Conservation (phyloP, 768 basidiomycete species). For the Russula emetica region DNA sequence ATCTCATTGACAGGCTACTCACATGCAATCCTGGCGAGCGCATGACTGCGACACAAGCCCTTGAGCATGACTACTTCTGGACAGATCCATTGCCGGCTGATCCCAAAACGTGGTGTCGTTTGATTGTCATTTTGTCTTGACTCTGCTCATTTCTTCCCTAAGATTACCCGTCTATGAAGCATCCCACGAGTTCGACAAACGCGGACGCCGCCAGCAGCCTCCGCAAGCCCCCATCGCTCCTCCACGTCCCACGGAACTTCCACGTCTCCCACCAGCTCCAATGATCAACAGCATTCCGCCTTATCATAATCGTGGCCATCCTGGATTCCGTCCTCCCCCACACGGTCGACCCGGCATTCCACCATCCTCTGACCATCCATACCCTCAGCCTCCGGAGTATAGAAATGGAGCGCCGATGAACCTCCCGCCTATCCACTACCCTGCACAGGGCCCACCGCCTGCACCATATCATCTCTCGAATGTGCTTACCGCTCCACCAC, state of each 20-base stretch:
- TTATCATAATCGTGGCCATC: slow-evolving; percentile 16
- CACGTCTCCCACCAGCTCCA: slow-evolving; percentile 31
- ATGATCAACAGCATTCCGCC: slow-evolving; percentile 20
- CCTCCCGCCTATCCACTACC: slow-evolving; percentile 26
- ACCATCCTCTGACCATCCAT: slow-evolving; percentile 32
- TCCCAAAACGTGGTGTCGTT: slow-evolving; percentile 60
- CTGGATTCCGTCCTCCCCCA: slow-evolving; percentile 28
- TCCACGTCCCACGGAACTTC: slow-evolving; percentile 25
- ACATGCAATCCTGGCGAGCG: slow-evolving; percentile 79
- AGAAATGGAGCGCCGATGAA: slow-evolving; percentile 15
- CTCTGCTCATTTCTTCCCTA: slow-evolving; percentile 9
- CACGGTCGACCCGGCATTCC: slow-evolving; percentile 26
- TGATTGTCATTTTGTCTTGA: not conserved
- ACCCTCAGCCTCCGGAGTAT: slow-evolving; percentile 16
- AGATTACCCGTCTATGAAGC: slow-evolving; percentile 76
- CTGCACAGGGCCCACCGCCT: slow-evolving; percentile 25
- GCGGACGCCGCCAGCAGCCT: slow-evolving; percentile 49
- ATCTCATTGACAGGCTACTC: slow-evolving; percentile 78
- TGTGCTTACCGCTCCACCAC: not conserved
- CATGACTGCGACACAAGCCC: slow-evolving; percentile 77
- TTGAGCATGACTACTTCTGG: slow-evolving; percentile 96
- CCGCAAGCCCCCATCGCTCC: slow-evolving; percentile 29
- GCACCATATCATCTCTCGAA: slow-evolving; percentile 15
- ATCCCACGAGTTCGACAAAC: slow-evolving; percentile 79
- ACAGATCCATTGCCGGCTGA: slow-evolving; percentile 82